Conservation (phyloP, 768 basidiomycete species). For the Sporobolomyces pararoseus region DNA sequence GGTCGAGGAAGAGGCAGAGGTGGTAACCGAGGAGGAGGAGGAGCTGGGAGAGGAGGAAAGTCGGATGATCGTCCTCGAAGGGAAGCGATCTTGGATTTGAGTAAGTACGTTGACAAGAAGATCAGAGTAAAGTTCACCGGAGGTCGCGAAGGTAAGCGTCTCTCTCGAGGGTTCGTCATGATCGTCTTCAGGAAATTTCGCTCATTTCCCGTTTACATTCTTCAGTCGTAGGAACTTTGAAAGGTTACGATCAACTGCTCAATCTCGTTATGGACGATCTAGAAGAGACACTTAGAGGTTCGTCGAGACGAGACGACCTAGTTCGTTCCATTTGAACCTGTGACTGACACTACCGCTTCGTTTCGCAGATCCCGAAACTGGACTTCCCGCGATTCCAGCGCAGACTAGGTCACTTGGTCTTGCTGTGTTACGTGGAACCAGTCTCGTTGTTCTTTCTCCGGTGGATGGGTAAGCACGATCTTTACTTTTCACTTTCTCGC, state of each 20-base stretch:
- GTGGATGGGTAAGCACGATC: conserved; percentile 66
- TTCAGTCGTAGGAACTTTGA: conserved; percentile 83
- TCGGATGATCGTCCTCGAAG: conserved; percentile 68
- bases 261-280: conserved; percentile 97
- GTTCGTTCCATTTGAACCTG: too few relatives aligned
- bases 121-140: conserved; percentile 98
- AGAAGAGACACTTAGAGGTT: conserved; percentile 74
- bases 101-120: conserved; percentile 85
- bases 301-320: too few relatives aligned
- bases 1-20: conserved; percentile 52
- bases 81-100: conserved; percentile 91
- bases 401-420: conserved; percentile 61
- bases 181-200: too few relatives aligned
- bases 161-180: conserved; percentile 1
- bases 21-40: conserved; percentile 54
- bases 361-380: conserved; percentile 59
- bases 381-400: conserved; percentile 47
- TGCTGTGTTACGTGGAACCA: conserved; percentile 86
- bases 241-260: conserved; percentile 92
- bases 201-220: not conserved
- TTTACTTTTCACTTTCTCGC: not conserved
- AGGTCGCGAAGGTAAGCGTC: conserved; percentile 62
- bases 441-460: conserved; percentile 87
- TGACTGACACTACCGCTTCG: too few relatives aligned
- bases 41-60: conserved; percentile 51